Evolutionary conservation across 306 rosid genomes (phyloP).

Genomic region (Albizia julibrissin): DNA sequence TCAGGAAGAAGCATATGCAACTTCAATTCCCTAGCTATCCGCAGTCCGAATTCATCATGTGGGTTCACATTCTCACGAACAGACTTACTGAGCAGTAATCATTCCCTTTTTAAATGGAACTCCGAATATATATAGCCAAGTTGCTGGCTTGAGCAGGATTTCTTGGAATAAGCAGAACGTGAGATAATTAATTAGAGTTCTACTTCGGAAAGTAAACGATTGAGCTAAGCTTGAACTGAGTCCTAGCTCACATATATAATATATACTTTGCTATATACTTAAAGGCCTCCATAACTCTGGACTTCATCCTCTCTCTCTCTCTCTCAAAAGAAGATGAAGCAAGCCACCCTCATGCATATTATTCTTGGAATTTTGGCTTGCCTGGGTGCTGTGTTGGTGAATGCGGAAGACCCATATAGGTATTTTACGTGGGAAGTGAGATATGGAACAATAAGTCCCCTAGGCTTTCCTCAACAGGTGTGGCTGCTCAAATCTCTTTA

Average conservation of each 20-base stretch:
- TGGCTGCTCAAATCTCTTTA: neutral
- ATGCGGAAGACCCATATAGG: conserved; percentile 67
- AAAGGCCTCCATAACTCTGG: neutral
- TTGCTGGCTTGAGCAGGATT: neutral
- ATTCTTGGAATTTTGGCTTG: conserved; percentile 50
- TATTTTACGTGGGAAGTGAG: conserved; percentile 64
- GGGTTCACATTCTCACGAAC: conserved; percentile 39
- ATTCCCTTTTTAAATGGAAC: no score
- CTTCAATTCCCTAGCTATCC: neutral
- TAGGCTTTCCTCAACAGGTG: conserved; percentile 75
- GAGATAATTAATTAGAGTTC: neutral
- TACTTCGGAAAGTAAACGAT: neutral
- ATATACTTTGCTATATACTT: neutral
- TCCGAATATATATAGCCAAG: neutral
- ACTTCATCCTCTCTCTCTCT: neutral
- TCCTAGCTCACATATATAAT: neutral
- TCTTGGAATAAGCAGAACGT: neutral
- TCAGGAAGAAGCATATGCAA: neutral
- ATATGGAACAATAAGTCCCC: conserved; percentile 62
- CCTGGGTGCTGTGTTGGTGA: conserved; percentile 45
- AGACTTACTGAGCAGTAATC: conserved; percentile 35
- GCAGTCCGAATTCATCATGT: conserved; percentile 30
- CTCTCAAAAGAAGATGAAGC: conserved; percentile 43
- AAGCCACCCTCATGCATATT: conserved; percentile 31
- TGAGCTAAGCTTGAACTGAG: neutral